Conservation (phyloP, 768 basidiomycete genomes). For the Pilatotrama ljubarskyi region DNA sequence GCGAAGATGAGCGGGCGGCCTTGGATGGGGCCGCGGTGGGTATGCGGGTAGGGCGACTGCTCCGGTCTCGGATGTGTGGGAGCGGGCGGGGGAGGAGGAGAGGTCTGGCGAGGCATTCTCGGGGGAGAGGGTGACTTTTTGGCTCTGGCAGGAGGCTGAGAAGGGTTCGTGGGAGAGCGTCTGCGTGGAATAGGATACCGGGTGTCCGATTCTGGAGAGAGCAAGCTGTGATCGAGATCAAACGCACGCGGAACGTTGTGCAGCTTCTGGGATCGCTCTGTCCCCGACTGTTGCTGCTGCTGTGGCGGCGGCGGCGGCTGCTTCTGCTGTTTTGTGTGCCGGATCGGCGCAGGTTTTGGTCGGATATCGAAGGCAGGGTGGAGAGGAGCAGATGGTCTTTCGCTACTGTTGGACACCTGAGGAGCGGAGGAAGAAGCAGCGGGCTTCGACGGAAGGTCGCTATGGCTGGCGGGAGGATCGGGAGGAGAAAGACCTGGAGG, state of each 20-base stretch:
- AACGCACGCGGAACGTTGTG: slow-evolving; percentile 5
- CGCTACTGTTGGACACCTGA: background rate
- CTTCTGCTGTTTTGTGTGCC: background rate
- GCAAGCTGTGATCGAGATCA: slow-evolving; percentile 18
- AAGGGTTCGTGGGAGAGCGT: slow-evolving; percentile 13
- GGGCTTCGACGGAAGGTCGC: background rate
- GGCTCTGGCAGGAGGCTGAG: background rate
- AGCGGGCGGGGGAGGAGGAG: slow-evolving; percentile 1
- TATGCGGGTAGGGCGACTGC: background rate
- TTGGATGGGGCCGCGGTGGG: slow-evolving; percentile 25
- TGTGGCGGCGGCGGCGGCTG: background rate
- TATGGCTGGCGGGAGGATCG: background rate
- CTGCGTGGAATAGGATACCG: slow-evolving; percentile 17
- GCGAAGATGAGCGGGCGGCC: slow-evolving; percentile 66
- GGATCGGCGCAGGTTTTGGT: background rate
- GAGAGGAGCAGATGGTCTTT: background rate
- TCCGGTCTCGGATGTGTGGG: background rate
- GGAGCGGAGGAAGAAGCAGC: background rate
- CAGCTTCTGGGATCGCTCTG: slow-evolving; percentile 1
- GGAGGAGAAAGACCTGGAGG: background rate
- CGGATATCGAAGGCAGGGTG: background rate
- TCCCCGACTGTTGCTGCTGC: background rate
- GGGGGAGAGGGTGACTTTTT: background rate
- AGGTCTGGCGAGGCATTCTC: background rate
- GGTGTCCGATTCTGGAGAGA: slow-evolving; percentile 17